Base-by-base conservation (phyloP, 768 basidiomycete species). In the Boletus tylopilopsis region DNA sequence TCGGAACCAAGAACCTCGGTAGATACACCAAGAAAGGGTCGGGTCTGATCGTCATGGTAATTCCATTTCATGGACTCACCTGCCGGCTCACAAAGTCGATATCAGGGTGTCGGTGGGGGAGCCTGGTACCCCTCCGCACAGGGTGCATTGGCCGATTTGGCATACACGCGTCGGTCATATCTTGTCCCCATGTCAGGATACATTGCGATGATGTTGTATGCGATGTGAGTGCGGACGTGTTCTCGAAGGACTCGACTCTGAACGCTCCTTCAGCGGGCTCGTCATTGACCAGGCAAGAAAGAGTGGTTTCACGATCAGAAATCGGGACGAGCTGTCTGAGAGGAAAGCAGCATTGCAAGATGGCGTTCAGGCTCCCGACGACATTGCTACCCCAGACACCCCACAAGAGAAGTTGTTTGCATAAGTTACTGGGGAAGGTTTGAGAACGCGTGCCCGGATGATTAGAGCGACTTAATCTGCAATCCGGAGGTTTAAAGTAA, bases 81-180 rank as follows among this genome's bases (percentile, higher is more conserved):
- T 37, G 8, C 6, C 11, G 27, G 36, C 38, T 51, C 24, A 56
- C 32, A 25, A 36, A 24, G 1, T 43, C 27, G 38, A 25, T n/a
- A 21, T 8, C 21, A 76, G 75, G 77, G 80, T 43, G 80, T 83
- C 38, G 81, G 79, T 47, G 81, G 81, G 39, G 83, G 82, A 29
- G 83, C 81, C n/a, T 84, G 80, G 82, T 84, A 78, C 63, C 82
- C 83, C 2, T 71, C 80, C 11, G 80, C 81, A 6, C 81, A 84
- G 55, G 82, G 74, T 16, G 70, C 71, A 15, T 65, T 84, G 37
- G 81, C 79, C 5, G 79, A 83, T 59, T 61, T 59, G 49, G 44
- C 73, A 34, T 73, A 67, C 49, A 79, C 78, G 3, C 72, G 75
- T 19, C 72, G 70, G 47, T 84, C 83, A 18, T 84, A 84, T 59